Evolutionary conservation across 192 early-diverging fungal species (phyloP), one percentile per base, ranked within the genome.

Genomic region (Dimargaris verticillata): DNA sequence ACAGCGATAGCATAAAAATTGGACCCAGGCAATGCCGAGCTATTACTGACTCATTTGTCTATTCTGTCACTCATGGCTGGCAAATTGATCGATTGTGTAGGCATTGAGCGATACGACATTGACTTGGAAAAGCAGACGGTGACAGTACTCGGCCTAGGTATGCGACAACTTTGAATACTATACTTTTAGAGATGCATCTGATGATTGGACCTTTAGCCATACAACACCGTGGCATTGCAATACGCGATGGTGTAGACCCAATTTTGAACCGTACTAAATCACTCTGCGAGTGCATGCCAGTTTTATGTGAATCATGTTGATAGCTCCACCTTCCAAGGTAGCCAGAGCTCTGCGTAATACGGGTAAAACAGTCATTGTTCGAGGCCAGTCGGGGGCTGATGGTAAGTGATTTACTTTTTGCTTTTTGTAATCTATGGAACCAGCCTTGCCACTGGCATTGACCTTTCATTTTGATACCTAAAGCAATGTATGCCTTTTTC

Each of bases 281-380:
- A 18, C 61, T 61, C 29, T 47, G 61, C 43, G 65, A 68, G 12
- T 43, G 24, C 1, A 47, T 15, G 22, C 50, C 44, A 17, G 15
- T 43, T 28, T 11, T 13, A 44, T 10, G 14, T 44, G 14, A 26
- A 26, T 20, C 20, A 46, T 60, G 26, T 61, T 15, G 60, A 52
- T 50, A 81, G 78, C 79, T 22, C 78, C 84, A 2, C 84, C 86
- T 62, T 88, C 88, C 0, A 26, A 55, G 25, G 44, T 94, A 17
- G 74, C 84, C 28, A 66, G 69, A 6, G 70, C 79, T 18, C 69
- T 94, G 52, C 83, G 83, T 59, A 62, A 74, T n/a, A 83, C 86
- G 15, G 88, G 88, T 0, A 82, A 84, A 50, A 73, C 73, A 13
- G 83, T 84, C 0, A 83, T 94, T 44, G 76, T 94, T 11, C 82